phyloP scores from a whole-genome alignment of 148 eudicot species.

The Simmondsia chinensis region DNA sequence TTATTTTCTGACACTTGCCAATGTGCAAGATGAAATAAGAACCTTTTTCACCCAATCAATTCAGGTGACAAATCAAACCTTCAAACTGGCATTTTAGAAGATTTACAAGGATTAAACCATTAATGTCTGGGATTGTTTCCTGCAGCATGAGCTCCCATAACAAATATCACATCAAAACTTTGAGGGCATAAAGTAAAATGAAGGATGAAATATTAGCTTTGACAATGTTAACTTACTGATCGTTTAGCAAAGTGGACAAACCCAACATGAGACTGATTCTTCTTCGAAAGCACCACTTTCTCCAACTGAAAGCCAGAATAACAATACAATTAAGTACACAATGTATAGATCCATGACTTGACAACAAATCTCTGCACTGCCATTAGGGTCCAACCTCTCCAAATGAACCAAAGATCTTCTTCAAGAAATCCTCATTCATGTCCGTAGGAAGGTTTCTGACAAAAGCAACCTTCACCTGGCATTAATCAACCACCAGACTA shows the following conservation, averaged over 20 bases:
- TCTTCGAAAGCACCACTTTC: slow-evolving; percentile 51
- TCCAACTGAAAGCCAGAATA: slow-evolving; percentile 46
- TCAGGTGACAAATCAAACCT: no score
- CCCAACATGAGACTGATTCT: slow-evolving; percentile 43
- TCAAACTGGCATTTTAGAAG: no score
- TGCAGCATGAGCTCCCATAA: no score
- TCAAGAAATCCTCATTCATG: slow-evolving; percentile 47
- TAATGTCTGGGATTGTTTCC: no score
- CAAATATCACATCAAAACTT: no score
- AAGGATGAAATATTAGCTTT: no score
- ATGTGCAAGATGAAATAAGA: no score
- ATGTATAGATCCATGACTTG: neutral
- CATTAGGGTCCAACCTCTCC: slow-evolving; percentile 41
- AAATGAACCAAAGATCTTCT: slow-evolving; percentile 40
- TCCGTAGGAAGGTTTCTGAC: slow-evolving; percentile 52
- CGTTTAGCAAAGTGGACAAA: slow-evolving; percentile 51
- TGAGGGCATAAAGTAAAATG: neutral
- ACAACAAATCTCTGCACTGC: neutral
- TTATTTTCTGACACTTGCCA: no score
- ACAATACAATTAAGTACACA: neutral
- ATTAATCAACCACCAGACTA: slow-evolving; percentile 9
- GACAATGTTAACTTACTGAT: slow-evolving; percentile 26
- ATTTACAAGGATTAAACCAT: no score
- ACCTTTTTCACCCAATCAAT: no score
- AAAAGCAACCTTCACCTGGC: slow-evolving; percentile 56